Base-by-base conservation (phyloP, 495 filamentous ascomycete species). In the Penicillium nucicola region DNA sequence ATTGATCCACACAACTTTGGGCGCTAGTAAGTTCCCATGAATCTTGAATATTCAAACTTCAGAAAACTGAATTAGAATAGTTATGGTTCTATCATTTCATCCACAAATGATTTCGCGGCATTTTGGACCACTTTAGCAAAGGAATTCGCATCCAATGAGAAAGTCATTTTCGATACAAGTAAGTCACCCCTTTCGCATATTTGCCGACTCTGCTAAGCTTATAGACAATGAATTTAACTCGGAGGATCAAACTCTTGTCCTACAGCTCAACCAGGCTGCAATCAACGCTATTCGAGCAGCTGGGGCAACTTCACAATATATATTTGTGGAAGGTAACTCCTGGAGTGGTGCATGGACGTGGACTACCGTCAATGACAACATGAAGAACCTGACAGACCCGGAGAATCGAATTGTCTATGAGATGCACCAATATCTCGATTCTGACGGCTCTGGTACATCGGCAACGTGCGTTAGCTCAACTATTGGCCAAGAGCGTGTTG, bases 181-280 rank as follows among this genome's bases (percentile, higher is more conserved):
- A 55, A 36, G 45, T 5, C 8, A 8, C 4, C 15, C 8, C 6
- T 10, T 22, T n/a, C 33, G 14, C 6, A 12, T 0, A 12, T 20
- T 8, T 13, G 34, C n/a, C 0, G 2, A 14, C 13, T n/a, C 15
- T 11, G 37, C 33, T 36, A 8, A 40, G 35, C 7, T 19, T 31
- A 38, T 23, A 70, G 85, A 87, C 74, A 88, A 88, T 62, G 85
- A 87, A 65, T 87, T 77, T 67, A 72, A 88, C 64, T 79, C 80
- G 65, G 83, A 84, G 77, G 78, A 83, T 56, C 82, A 86, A 64
- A 65, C 57, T 19, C 79, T 85, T 14, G 84, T 87, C 38, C 71
- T 83, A 37, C 62, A 80, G 53, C 78, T 87, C 39, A 87, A 87
- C 74, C 85, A 88, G 66, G 84, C 81, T 22, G 84, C 85, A 52